These are phyloP conservation scores for Aspergillus chevalieri DNA, from an alignment of 2,329 filamentous ascomycete species.

Conservation along the genomic window DNA sequence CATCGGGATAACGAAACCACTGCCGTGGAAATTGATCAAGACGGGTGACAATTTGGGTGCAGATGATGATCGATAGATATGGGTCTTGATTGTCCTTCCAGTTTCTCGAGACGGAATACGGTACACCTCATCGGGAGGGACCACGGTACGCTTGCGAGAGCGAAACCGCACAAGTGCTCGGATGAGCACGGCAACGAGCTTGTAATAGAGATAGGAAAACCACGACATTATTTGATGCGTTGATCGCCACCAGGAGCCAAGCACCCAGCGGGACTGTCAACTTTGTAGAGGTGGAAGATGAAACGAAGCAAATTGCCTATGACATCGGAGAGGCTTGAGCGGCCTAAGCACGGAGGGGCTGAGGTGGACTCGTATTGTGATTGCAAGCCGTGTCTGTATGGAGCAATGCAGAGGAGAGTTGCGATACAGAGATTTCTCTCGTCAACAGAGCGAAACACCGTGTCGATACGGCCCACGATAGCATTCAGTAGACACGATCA, in stretches of 20 bases:
- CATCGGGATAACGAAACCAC: slow-evolving; percentile 27
- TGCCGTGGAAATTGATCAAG: slow-evolving; percentile 30
- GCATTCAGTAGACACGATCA: no score
- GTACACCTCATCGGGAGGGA: slow-evolving; percentile 20
- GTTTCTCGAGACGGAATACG: slow-evolving; percentile 26
- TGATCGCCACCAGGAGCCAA: background rate
- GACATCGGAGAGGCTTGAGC: background rate
- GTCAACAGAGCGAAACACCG: no score
- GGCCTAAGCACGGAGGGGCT: background rate
- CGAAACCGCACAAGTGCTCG: slow-evolving; percentile 5
- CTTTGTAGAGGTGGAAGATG: background rate
- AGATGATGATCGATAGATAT: slow-evolving; percentile 22
- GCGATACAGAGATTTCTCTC: no score
- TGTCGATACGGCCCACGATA: no score
- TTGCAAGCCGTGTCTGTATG: no score
- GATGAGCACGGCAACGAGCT: slow-evolving; percentile 14
- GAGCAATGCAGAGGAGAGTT: no score
- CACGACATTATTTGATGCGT: slow-evolving; percentile 11
- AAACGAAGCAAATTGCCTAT: background rate
- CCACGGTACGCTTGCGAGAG: background rate
- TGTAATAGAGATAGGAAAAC: slow-evolving; percentile 18
- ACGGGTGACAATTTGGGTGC: slow-evolving; percentile 19
- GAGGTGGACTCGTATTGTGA: no score
- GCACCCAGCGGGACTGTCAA: background rate
- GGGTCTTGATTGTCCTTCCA: slow-evolving; percentile 23